phyloP scores from a whole-genome alignment of 352 stramenopile genomes.

The Lagenidium giganteum region DNA sequence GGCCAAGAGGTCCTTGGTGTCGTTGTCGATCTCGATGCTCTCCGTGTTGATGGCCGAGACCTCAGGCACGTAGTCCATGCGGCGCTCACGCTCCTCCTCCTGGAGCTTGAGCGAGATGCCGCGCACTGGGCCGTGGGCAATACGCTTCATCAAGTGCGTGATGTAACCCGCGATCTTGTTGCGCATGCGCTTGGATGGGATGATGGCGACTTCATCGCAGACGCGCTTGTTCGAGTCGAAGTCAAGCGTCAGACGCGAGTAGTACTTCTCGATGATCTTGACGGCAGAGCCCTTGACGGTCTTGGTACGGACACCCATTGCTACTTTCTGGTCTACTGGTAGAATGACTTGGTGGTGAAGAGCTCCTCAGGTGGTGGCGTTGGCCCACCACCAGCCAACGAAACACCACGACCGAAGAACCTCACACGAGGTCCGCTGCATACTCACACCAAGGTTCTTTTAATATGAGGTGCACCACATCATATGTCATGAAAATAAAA shows the following conservation, averaged over 20 bases:
- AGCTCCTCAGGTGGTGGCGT: too few relatives aligned
- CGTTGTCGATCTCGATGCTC: constrained; percentile 96
- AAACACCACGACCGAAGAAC: too few relatives aligned
- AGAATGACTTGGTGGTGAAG: constrained; percentile 4
- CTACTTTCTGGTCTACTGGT: constrained; percentile 27
- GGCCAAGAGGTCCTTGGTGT: constrained; percentile 98
- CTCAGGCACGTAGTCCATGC: constrained; percentile 99
- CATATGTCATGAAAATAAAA: too few relatives aligned
- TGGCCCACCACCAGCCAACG: too few relatives aligned
- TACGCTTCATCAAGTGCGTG: constrained; percentile 99
- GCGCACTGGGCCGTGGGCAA: constrained; percentile 98
- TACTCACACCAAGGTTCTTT: too few relatives aligned
- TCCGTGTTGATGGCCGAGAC: constrained; percentile 93
- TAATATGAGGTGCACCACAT: too few relatives aligned
- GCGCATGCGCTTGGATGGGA: constrained; percentile 99
- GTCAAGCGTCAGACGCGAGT: constrained; percentile 98
- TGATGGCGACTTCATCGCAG: constrained; percentile 96
- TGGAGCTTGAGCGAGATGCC: constrained; percentile 99
- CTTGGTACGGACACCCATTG: constrained; percentile 99
- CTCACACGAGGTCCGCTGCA: too few relatives aligned
- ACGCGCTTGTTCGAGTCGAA: constrained; percentile 99
- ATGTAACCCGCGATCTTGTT: constrained; percentile 99
- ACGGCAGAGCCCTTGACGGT: constrained; percentile 99
- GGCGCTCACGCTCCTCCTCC: constrained; percentile 99
- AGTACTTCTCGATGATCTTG: constrained; percentile 99